phyloP scores from a whole-genome alignment of 2,329 filamentous ascomycete species.

The Ophiostoma ips region DNA sequence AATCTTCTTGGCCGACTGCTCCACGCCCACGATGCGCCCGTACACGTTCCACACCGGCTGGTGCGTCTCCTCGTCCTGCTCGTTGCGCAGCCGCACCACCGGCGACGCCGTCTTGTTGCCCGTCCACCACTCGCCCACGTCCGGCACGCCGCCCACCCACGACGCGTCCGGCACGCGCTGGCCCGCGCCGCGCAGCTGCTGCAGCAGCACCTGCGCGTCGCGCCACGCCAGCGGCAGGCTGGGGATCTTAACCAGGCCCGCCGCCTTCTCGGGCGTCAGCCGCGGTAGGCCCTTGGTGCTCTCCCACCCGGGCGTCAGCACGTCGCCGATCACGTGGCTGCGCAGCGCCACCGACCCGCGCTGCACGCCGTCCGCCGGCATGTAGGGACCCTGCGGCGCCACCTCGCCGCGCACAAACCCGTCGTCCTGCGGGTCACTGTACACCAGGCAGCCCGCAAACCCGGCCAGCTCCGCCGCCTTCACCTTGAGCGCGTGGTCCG shows the following conservation, averaged over 20 bases:
- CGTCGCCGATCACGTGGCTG: conserved; percentile 77
- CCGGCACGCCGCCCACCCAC: conserved; percentile 67
- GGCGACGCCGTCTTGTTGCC: conserved; percentile 41
- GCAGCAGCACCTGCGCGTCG: conserved; percentile 68
- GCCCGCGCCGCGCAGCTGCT: conserved; percentile 63
- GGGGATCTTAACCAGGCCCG: conserved; percentile 68
- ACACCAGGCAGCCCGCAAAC: conserved; percentile 77
- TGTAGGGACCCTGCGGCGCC: conserved; percentile 64
- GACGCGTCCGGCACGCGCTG: conserved; percentile 51
- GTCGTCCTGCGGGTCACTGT: conserved; percentile 72
- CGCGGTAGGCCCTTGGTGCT: conserved; percentile 51
- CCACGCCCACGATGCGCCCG: conserved; percentile 69
- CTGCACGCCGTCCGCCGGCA: conserved; percentile 72
- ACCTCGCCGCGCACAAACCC: conserved; percentile 60
- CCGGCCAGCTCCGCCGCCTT: conserved; percentile 81
- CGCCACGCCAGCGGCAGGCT: conserved; percentile 83
- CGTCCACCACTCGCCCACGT: conserved; percentile 70
- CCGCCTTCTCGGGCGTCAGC: conserved; percentile 53
- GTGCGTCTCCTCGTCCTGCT: conserved; percentile 69
- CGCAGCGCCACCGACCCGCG: conserved; percentile 67
- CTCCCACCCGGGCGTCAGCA: conserved; percentile 79
- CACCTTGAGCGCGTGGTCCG: conserved; percentile 65
- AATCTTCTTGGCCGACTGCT: conserved; percentile 70
- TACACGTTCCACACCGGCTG: conserved; percentile 90
- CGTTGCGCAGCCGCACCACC: conserved; percentile 66